Evolutionary conservation across 768 basidiomycete genomes (phyloP).

Genomic region (Rickenella mellea): DNA sequence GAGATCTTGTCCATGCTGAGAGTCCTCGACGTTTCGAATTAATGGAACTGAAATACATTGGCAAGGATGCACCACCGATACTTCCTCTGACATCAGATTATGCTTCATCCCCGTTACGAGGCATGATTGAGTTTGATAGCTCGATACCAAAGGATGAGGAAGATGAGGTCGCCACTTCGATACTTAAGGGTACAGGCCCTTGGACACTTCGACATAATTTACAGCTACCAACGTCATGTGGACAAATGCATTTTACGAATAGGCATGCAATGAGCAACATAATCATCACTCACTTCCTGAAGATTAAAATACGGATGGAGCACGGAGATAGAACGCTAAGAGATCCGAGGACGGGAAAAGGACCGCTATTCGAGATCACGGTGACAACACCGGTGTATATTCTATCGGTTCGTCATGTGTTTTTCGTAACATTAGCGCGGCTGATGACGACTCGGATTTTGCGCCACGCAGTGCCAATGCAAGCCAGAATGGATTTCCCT

Average conservation of each 20-base stretch:
- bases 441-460: conserved; percentile 2
- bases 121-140: conserved; percentile 31
- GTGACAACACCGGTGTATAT: conserved; percentile 81
- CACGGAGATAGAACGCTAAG: conserved; percentile 59
- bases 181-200: conserved; percentile 71
- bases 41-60: conserved; percentile 48
- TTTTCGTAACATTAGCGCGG: not conserved
- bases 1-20: conserved; percentile 61
- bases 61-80: conserved; percentile 46
- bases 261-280: conserved; percentile 72
- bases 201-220: conserved; percentile 73
- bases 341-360: conserved; percentile 58
- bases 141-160: no score
- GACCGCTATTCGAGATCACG: conserved; percentile 80
- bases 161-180: conserved; percentile 47
- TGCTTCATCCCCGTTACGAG: conserved; percentile 55
- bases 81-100: conserved; percentile 74
- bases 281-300: conserved; percentile 64
- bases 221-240: conserved; percentile 56
- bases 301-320: conserved; percentile 76
- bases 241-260: conserved; percentile 64
- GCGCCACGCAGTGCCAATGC: conserved; percentile 63
- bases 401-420: conserved; percentile 63
- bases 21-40: conserved; percentile 51
- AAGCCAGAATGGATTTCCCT: conserved; percentile 73